Evolutionary conservation across 345 rosid genomes (phyloP), one percentile per base, ranked within the genome.

Genomic region (Barbarea vulgaris): DNA sequence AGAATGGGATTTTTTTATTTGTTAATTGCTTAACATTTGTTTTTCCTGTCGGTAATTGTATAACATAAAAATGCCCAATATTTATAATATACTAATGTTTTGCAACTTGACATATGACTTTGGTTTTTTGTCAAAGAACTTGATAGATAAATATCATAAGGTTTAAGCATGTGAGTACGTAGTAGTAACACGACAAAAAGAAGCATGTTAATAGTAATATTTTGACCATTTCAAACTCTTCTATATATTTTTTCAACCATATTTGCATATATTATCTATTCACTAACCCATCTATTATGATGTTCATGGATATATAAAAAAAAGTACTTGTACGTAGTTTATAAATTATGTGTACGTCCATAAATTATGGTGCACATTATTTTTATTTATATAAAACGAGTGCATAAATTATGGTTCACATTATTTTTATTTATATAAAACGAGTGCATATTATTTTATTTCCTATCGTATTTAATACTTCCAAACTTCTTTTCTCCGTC

Each of bases 261-360:
- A n/a, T n/a, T n/a, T n/a, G 48, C 48, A 44, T 72, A 44, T 72
- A 70, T 70, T n/a, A 70, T 70, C 28, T 22, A 58, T 46, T 33
- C 4, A 3, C 58, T 15, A 39, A 30, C 13, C 28, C 7, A 47
- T 30, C 13, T 7, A 24, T 25, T 15, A 47, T 46, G 19, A 52
- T 24, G 3, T 47, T 17, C 3, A 63, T 7, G 4, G 3, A 61
- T 19, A 11, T 31, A 50, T 19, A 9, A 52, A 24, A 24, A 19
- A 68, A 17, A 4, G 42, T 12, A 28, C 22, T 0, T 1, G 31
- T 9, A 31, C 56, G 33, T 30, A 11, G 3, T 34, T 59, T 36
- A 50, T 37, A n/a, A 30, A 61, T 11, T 21, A 55, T 41, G n/a
- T 41, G 7, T 59, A 48, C 59, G n/a, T n/a, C n/a, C n/a, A n/a